phyloP scores from a whole-genome alignment of 2,329 filamentous ascomycete genomes.

The Fusarium tupiense region DNA sequence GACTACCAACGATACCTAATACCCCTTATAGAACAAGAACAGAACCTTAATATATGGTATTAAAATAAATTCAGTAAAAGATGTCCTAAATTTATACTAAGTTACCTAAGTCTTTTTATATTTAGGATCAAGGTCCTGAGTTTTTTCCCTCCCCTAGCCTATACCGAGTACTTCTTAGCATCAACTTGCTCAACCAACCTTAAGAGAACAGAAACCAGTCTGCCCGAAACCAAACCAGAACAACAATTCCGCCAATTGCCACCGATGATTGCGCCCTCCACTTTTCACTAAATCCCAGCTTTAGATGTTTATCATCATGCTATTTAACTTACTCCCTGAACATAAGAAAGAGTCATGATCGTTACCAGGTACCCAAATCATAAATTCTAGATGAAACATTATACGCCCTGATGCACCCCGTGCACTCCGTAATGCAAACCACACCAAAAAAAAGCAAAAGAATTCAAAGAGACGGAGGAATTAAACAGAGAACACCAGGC shows the following conservation, averaged over 20 bases:
- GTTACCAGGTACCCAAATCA: slow-evolving; percentile 16
- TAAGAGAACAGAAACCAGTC: slow-evolving; percentile 29
- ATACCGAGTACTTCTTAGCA: not conserved
- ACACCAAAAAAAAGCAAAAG: not conserved
- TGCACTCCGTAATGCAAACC: slow-evolving; percentile 3
- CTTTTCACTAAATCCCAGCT: slow-evolving; percentile 28
- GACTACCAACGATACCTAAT: not conserved
- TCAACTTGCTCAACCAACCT: slow-evolving; percentile 5
- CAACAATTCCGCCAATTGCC: slow-evolving; percentile 21
- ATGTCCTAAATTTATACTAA: not conserved
- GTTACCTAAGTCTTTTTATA: not conserved
- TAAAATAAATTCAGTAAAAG: not conserved
- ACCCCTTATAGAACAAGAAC: too few species aligned
- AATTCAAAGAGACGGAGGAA: not conserved
- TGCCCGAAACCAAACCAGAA: slow-evolving; percentile 12
- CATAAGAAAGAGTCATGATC: slow-evolving; percentile 34
- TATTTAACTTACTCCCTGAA: slow-evolving; percentile 9
- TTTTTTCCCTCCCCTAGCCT: not conserved
- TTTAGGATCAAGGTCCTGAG: not conserved
- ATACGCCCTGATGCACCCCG: slow-evolving; percentile 29
- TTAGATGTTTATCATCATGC: slow-evolving; percentile 33
- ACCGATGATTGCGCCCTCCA: slow-evolving; percentile 6
- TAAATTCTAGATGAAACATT: slow-evolving; percentile 16
- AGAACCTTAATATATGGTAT: not conserved
- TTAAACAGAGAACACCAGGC: not conserved